Evolutionary conservation across 2,329 filamentous ascomycete genomes (phyloP).

Genomic region (Didymosphaeria variabile): DNA sequence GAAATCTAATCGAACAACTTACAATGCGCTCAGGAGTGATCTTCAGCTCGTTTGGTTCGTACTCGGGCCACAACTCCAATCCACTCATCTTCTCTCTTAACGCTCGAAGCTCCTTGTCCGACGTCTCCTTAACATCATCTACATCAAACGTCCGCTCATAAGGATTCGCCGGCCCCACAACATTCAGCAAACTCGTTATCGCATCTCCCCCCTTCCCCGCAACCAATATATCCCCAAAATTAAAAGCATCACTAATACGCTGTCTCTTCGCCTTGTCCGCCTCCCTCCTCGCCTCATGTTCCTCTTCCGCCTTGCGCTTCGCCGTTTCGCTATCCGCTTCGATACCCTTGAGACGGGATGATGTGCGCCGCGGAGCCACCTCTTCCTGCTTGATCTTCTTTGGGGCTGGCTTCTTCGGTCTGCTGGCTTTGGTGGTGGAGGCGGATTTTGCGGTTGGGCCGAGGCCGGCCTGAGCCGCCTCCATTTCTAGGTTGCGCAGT

Average conservation of each 20-base stretch:
- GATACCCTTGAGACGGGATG: conserved; percentile 69
- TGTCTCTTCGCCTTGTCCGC: conserved; percentile 69
- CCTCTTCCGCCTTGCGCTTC: conserved; percentile 74
- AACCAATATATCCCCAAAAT: conserved; percentile 79
- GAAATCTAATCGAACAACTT: no score
- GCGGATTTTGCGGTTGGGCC: conserved; percentile 64
- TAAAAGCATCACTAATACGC: conserved; percentile 72
- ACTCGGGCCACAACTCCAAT: conserved; percentile 82
- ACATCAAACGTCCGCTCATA: conserved; percentile 85
- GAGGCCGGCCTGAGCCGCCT: conserved; percentile 73
- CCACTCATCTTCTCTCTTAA: conserved; percentile 80
- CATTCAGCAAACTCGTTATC: conserved; percentile 71
- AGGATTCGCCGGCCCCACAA: conserved; percentile 77
- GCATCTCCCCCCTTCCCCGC: conserved; percentile 80
- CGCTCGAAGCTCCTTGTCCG: conserved; percentile 76
- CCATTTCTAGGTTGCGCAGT: conserved; percentile 76
- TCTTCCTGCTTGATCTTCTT: conserved; percentile 68
- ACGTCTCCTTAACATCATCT: conserved; percentile 82
- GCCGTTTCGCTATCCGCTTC: conserved; percentile 73
- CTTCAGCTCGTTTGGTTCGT: conserved; percentile 85
- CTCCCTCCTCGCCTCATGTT: conserved; percentile 65
- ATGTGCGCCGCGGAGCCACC: conserved; percentile 65
- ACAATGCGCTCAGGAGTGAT: conserved; percentile 82
- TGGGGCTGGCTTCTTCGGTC: conserved; percentile 50
- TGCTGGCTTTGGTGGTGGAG: conserved; percentile 55